phyloP scores from a whole-genome alignment of 345 rosid genomes.

The Draba incana region DNA sequence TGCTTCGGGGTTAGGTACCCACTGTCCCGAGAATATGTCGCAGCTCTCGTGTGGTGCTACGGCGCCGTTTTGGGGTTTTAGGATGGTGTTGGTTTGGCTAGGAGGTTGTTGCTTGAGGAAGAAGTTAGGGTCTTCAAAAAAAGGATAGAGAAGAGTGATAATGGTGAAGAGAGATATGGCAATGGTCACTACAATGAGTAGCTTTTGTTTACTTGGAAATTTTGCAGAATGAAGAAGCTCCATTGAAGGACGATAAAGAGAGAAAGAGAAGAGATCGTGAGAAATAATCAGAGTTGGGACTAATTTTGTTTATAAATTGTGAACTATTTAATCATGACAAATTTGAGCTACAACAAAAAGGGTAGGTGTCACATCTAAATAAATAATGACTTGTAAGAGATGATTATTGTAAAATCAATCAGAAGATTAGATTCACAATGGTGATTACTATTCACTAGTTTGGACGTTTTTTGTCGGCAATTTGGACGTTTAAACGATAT shows the following conservation, averaged over 20 bases:
- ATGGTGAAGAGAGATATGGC: conserved; percentile 39
- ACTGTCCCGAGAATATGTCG: conserved; percentile 79
- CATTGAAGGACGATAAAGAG: conserved; percentile 36
- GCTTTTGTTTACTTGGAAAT: conserved; percentile 38
- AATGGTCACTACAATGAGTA: conserved; percentile 36
- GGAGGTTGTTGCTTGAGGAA: conserved; percentile 40
- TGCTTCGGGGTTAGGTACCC: conserved; percentile 71
- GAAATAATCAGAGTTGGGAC: conserved; percentile 13
- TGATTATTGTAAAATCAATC: conserved; percentile 30
- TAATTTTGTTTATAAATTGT: conserved; percentile 20
- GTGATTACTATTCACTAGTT: conserved; percentile 21
- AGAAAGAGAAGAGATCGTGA: conserved; percentile 2
- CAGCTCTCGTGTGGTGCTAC: conserved; percentile 35
- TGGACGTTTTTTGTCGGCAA: conserved; percentile 41
- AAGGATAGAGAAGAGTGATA: conserved; percentile 44
- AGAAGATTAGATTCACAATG: conserved; percentile 13
- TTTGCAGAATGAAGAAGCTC: conserved; percentile 43
- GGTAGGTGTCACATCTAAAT: conserved; percentile 36
- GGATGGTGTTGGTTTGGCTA: conserved; percentile 27
- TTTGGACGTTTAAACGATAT: conserved; percentile 21
- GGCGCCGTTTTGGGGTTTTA: conserved; percentile 29
- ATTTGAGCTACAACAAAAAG: neutral
- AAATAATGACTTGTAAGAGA: conserved; percentile 4
- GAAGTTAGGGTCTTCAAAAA: conserved; percentile 44
- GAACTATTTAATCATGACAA: conserved; percentile 15